Percentiles rank a stretch among this genome's conserved stretches.
These are phyloP conservation scores for Alternaria brassicae DNA, from an alignment of 2,329 filamentous ascomycete genomes.

Conservation along the genomic window DNA sequence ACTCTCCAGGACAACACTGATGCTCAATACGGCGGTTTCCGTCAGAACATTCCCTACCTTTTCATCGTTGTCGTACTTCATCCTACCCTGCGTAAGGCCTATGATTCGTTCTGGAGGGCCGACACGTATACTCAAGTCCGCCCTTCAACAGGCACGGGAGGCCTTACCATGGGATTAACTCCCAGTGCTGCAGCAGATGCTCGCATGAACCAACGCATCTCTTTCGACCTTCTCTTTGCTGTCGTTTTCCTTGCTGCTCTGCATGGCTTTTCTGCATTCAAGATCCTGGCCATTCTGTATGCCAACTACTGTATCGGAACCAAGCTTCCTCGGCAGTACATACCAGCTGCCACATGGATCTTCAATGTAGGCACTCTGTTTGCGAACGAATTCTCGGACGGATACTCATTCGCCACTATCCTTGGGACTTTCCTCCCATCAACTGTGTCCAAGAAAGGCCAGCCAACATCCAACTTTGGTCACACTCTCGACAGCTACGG, in stretches of 20 bases:
- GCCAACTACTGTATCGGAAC: constrained; percentile 83
- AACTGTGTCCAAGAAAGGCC: constrained; percentile 50
- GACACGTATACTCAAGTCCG: constrained; percentile 55
- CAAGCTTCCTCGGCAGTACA: constrained; percentile 69
- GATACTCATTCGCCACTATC: constrained; percentile 75
- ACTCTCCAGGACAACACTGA: constrained; percentile 80
- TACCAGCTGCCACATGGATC: constrained; percentile 81
- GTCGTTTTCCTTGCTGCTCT: constrained; percentile 77
- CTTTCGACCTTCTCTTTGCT: constrained; percentile 85
- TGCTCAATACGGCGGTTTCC: constrained; percentile 83
- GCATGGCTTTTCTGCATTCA: constrained; percentile 84
- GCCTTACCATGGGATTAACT: constrained; percentile 52
- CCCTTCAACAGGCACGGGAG: constrained; percentile 40
- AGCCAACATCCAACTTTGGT: constrained; percentile 66
- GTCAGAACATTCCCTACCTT: constrained; percentile 85
- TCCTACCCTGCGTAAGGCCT: constrained; percentile 76
- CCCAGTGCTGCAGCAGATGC: constrained; percentile 60
- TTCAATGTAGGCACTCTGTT: constrained; percentile 90
- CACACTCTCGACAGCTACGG: constrained; percentile 78
- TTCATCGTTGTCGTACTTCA: constrained; percentile 76
- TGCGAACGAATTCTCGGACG: constrained; percentile 82
- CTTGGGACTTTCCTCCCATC: constrained; percentile 60
- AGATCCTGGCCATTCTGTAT: constrained; percentile 80
- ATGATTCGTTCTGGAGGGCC: constrained; percentile 63
- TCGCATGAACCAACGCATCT: constrained; percentile 68